Evolutionary conservation across 371 early-diverging fungal genomes (phyloP), one percentile per base, ranked within the genome.

Genomic region (Mycotypha africana): DNA sequence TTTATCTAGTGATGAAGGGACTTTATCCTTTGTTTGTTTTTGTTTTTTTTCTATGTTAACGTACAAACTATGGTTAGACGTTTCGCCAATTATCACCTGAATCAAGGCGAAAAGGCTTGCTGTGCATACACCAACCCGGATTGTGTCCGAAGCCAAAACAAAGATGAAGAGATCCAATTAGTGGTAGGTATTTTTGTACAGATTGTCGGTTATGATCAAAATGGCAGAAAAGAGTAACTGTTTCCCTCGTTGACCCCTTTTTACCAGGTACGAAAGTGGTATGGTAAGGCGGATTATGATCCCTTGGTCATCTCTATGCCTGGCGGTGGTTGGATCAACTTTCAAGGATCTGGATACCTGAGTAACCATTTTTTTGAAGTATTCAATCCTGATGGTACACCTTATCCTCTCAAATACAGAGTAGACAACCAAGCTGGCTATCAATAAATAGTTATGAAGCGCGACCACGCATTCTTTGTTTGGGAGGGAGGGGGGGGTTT

Each of bases 301-400:
- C 39, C 39, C 26, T n/a, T 25, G 6, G 37, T 24, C 5, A 17
- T 45, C 3, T 23, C 12, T 17, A 11, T 45, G 8, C 36, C 45
- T 16, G 35, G 24, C 3, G 45, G 45, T 25, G 45, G 45, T 21
- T 45, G 36, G 45, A 24, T 45, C 6, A 37, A 36, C 16, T 35
- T 45, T 25, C 15, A 24, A 36, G 45, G 45, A 2, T n/a, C n/a
- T 24, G 12, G 4, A 10, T 16, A 2, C 3, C 36, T 22, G 9
- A 25, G 9, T 15, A 33, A 9, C n/a, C 14, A 6, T 4, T 7
- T 9, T 2, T 9, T 36, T 20, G 17, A 16, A 8, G 24, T 22
- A 11, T 45, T 25, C 24, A 35, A 32, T 6, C 24, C 45, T 17
- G 28, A 45, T 25, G 45, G 45, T 9, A 16, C 36, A 14, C 16